Evolutionary conservation across 371 early-diverging fungal species (phyloP), one percentile per base, ranked within the genome.

Genomic region (Lichtheimia corymbifera): DNA sequence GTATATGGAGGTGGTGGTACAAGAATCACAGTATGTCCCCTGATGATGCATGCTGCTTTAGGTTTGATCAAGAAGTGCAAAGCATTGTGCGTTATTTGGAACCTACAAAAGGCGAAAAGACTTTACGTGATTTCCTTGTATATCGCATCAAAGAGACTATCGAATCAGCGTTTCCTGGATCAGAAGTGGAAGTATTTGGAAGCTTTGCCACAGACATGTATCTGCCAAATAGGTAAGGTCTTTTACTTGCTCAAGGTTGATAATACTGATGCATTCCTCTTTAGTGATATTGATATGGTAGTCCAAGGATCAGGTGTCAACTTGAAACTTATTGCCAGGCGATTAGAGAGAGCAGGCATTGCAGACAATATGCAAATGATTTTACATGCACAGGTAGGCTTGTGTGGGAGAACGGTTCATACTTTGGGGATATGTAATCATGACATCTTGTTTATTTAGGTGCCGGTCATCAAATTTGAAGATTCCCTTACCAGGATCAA

Each of bases 381-480:
- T 41, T 52, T 58, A 13, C 67, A 74, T 27, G 89, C 87, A 27
- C 66, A 62, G 54, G 85, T 85, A 71, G 62, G 63, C 14, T 35
- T 35, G 22, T 9, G 2, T 9, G 11, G 0, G 35, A 35, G 4
- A 28, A 5, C 35, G 35, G 11, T 5, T 35, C 35, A 35, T 35
- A 35, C 35, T 35, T 35, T 1, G 20, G 40, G 20, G 22, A 27
- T 15, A 17, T 40, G 3, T 55, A 24, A 18, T 44, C 12, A 25
- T 57, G 17, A 17, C 5, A 17, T 13, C 40, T 15, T 49, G 28
- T 27, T 40, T 3, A 4, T 6, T 3, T 74, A 91, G 72, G 95
- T 98, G 4, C 99, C 99, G 5, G 93, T 99, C 52, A 85, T 99
- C 59, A 99, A 98, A 74, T 87, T 88, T 57, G 74, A 70, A 22